phyloP scores from a whole-genome alignment of 495 filamentous ascomycete species.

The Trichodelitschia bisporula region DNA sequence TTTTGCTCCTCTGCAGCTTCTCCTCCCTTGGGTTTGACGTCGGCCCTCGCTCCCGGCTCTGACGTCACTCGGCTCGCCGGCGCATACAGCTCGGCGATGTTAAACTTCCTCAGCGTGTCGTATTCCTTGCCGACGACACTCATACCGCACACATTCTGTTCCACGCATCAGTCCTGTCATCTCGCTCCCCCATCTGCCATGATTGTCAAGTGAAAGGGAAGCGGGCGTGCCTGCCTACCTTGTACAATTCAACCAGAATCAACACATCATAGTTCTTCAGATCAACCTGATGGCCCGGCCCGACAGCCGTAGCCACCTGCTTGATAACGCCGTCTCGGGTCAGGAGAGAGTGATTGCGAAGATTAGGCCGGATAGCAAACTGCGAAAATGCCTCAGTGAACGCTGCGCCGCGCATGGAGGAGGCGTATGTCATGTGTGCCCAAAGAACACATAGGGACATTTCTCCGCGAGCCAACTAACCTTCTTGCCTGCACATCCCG shows the following conservation, averaged over 20 bases:
- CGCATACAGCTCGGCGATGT: slow-evolving; percentile 40
- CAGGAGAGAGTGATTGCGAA: slow-evolving; percentile 54
- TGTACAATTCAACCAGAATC: slow-evolving; percentile 71
- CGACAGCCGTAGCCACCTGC: slow-evolving; percentile 43
- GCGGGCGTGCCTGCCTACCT: slow-evolving; percentile 31
- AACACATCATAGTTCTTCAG: slow-evolving; percentile 58
- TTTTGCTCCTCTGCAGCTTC: neutral
- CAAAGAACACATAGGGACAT: too few relatives aligned
- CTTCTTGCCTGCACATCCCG: slow-evolving; percentile 8
- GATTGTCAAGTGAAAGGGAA: too few relatives aligned
- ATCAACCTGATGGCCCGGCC: slow-evolving; percentile 51
- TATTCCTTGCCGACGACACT: slow-evolving; percentile 48
- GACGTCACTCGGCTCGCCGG: slow-evolving; percentile 6
- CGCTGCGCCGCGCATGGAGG: too few relatives aligned
- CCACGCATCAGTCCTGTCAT: too few relatives aligned
- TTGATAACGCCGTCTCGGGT: slow-evolving; percentile 56
- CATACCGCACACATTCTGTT: slow-evolving; percentile 56
- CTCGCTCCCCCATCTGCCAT: too few relatives aligned
- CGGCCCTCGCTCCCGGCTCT: too few relatives aligned
- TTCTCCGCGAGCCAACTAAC: slow-evolving; percentile 6
- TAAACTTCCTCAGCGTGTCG: slow-evolving; percentile 44
- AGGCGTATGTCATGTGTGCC: too few relatives aligned
- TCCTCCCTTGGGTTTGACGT: too few relatives aligned
- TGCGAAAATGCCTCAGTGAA: too few relatives aligned
- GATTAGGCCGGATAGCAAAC: slow-evolving; percentile 76